Conservation (phyloP, 2,329 filamentous ascomycete genomes). For the Escovopsis sp. region DNA sequence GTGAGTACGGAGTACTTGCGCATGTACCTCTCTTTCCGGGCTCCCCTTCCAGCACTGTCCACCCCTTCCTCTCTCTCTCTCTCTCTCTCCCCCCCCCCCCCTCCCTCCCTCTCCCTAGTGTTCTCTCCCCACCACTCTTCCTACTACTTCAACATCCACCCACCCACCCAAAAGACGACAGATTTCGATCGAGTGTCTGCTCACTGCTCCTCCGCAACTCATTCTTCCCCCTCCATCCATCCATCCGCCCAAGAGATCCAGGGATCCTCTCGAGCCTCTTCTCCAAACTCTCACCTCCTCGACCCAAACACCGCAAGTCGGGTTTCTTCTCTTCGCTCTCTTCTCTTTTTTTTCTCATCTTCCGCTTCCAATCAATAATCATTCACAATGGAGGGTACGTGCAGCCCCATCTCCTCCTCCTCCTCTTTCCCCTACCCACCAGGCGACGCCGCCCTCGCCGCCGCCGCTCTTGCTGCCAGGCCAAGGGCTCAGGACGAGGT, state of each 20-base stretch:
- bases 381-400: conserved; percentile 42
- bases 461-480: not conserved
- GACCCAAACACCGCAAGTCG: not conserved
- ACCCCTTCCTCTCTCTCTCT: conserved; percentile 15
- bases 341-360: conserved; percentile 7
- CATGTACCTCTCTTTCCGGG: no score
- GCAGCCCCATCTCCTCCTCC: not conserved
- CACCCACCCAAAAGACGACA: conserved; percentile 8
- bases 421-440: no score
- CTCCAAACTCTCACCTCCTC: conserved; percentile 4
- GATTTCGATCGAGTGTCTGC: conserved; percentile 6
- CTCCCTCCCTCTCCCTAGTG: conserved; percentile 8
- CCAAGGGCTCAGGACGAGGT: no score
- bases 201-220: conserved; percentile 8
- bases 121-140: conserved; percentile 18
- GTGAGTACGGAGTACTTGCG: no score
- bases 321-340: not conserved
- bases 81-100: no score
- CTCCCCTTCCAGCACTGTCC: not conserved
- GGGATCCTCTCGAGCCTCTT: conserved; percentile 6
- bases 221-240: conserved; percentile 1
- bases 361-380: conserved; percentile 24
- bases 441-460: no score
- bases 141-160: conserved; percentile 16
- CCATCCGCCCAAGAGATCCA: conserved; percentile 3